Evolutionary conservation across 1,284 basidiomycete species (phyloP).

Genomic region (Hemileia vastatrix): DNA sequence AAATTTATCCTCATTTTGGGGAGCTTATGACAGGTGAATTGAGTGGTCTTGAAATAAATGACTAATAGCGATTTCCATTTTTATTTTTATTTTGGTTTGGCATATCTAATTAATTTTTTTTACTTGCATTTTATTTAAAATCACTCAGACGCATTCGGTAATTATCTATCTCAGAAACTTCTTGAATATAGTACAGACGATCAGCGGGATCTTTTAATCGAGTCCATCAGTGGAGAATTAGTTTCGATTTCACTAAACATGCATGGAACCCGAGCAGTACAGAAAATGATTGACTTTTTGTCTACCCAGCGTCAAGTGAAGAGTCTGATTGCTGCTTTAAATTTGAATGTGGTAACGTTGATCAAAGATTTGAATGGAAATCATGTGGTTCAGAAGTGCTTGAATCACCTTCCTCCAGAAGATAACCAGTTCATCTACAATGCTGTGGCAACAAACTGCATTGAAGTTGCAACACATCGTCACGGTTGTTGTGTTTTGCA

Average conservation of each 20-base stretch:
- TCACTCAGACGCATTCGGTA: slow-evolving; percentile 83
- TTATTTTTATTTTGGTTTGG: background rate
- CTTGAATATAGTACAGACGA: slow-evolving; percentile 97
- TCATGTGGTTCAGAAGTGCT: slow-evolving; percentile 98
- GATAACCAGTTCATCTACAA: slow-evolving; percentile 99
- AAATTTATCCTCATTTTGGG: slow-evolving; percentile 95
- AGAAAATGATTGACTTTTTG: slow-evolving; percentile 99
- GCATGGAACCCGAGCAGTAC: slow-evolving; percentile 98
- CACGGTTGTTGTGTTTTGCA: slow-evolving; percentile 99
- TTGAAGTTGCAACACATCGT: slow-evolving; percentile 97
- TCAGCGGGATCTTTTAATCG: slow-evolving; percentile 92
- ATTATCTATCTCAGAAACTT: slow-evolving; percentile 97
- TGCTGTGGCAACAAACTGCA: slow-evolving; percentile 95
- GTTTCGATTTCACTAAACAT: slow-evolving; percentile 99
- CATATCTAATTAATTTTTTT: background rate
- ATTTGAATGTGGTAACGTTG: slow-evolving; percentile 92
- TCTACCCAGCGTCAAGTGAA: slow-evolving; percentile 94
- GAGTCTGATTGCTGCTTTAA: slow-evolving; percentile 91
- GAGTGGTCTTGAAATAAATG: slow-evolving; percentile 2
- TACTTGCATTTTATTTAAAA: slow-evolving; percentile 1
- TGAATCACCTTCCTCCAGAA: slow-evolving; percentile 93
- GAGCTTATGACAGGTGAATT: slow-evolving; percentile 86
- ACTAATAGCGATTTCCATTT: background rate
- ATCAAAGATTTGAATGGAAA: slow-evolving; percentile 99
- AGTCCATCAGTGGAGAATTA: slow-evolving; percentile 91